These are phyloP conservation scores for Colletotrichum sp. DNA, from an alignment of 2,329 filamentous ascomycete species.

Conservation along the genomic window DNA sequence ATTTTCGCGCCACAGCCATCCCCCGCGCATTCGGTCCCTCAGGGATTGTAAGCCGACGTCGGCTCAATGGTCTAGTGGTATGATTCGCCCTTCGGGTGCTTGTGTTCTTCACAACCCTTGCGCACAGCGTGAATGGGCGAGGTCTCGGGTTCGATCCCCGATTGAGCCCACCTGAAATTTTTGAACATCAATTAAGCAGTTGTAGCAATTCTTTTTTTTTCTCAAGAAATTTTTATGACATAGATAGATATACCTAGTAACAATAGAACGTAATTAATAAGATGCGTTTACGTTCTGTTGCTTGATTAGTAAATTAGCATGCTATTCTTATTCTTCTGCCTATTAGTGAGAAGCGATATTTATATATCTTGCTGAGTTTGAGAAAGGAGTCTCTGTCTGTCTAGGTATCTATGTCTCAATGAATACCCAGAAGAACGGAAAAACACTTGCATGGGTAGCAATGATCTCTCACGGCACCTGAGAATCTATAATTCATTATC, in stretches of 20 bases:
- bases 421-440: neutral
- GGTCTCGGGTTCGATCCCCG: conserved; percentile 19
- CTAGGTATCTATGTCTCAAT: no score
- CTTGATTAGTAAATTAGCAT: no score
- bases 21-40: neutral
- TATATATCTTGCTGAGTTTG: no score
- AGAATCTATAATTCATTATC: neutral
- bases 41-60: neutral
- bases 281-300: no score
- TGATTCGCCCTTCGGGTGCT: conserved; percentile 21
- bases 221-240: no score
- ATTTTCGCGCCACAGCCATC: neutral
- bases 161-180: conserved; percentile 3
- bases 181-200: neutral
- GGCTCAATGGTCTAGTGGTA: conserved; percentile 22
- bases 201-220: neutral
- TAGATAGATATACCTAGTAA: no score
- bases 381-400: no score
- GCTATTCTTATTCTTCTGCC: no score
- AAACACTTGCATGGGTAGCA: neutral
- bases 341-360: no score
- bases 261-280: no score
- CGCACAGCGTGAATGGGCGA: conserved; percentile 7
- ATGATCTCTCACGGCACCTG: neutral
- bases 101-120: neutral